phyloP scores from a whole-genome alignment of 2,329 filamentous ascomycete species.

The Talaromyces marneffei region DNA sequence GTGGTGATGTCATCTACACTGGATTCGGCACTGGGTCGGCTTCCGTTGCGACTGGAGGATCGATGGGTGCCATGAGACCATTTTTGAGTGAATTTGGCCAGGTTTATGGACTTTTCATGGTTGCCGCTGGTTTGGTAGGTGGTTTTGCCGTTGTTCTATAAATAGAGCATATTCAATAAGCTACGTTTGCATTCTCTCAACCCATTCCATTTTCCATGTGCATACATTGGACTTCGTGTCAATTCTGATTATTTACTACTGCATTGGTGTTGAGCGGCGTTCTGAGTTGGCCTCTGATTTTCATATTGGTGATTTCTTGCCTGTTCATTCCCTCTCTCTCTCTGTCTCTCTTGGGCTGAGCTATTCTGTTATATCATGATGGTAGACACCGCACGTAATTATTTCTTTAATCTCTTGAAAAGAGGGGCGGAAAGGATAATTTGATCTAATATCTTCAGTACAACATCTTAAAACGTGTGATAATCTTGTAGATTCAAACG shows the following conservation, averaged over 20 bases:
- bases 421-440: background rate
- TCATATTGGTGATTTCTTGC: background rate
- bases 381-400: background rate
- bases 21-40: conserved; percentile 38
- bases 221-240: conserved; percentile 13
- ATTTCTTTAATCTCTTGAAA: background rate
- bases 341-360: too few species aligned
- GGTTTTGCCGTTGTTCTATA: conserved; percentile 51
- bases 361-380: conserved; percentile 5
- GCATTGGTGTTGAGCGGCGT: conserved; percentile 9
- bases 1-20: conserved; percentile 37
- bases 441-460: background rate
- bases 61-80: conserved; percentile 19
- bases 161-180: background rate
- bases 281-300: conserved; percentile 1
- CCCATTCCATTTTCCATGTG: background rate
- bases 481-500: background rate
- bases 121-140: conserved; percentile 52
- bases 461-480: background rate
- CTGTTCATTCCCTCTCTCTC: background rate
- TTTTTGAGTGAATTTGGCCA: conserved; percentile 49
- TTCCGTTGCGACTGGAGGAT: conserved; percentile 25
- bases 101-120: conserved; percentile 51
- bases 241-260: conserved; percentile 18
- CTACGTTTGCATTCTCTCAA: background rate